Percentiles rank a stretch among this genome's conserved stretches.
Conservation (phyloP, 345 rosid genomes). For the Salix suchowensis region DNA sequence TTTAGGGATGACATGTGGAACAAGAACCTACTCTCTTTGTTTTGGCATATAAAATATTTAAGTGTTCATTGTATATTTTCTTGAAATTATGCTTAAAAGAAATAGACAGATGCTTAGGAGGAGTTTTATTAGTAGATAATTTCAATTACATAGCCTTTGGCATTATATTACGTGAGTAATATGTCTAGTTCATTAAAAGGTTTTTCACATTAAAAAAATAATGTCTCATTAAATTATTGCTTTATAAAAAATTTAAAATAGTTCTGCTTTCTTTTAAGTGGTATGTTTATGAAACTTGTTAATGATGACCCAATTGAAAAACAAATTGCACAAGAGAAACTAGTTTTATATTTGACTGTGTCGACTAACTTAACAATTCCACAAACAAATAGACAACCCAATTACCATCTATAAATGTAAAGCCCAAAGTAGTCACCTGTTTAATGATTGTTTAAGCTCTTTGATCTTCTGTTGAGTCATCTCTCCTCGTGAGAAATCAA, state of each 20-base stretch:
- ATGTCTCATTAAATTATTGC: neutral
- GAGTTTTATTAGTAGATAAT: neutral
- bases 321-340: neutral
- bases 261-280: neutral
- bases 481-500: constrained; percentile 98
- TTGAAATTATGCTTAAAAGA: neutral
- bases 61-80: neutral
- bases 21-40: neutral
- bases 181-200: neutral
- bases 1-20: neutral
- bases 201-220: neutral
- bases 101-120: neutral
- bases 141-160: neutral
- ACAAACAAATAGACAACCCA: neutral
- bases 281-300: neutral
- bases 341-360: neutral
- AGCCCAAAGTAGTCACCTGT: constrained; percentile 45
- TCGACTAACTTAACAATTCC: neutral
- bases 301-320: neutral
- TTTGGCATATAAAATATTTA: neutral
- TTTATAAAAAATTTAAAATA: neutral
- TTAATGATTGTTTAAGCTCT: constrained; percentile 93
- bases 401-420: neutral
- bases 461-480: constrained; percentile 97
- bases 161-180: neutral